Conservation (phyloP, 768 basidiomycete genomes). For the Boletus sp. region DNA sequence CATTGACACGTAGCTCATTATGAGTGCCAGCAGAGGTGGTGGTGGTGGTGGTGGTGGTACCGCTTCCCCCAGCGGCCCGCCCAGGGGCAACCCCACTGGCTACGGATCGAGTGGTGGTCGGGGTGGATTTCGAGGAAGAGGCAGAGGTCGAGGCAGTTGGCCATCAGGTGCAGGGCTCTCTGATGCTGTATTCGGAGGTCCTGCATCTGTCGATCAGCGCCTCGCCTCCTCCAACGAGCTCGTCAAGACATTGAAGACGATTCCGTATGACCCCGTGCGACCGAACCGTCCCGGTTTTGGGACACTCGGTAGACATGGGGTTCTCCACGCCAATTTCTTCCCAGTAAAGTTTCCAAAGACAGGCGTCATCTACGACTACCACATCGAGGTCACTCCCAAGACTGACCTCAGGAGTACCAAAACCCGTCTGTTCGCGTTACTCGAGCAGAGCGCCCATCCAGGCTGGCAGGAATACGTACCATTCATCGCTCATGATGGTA, state of each 20-base stretch:
- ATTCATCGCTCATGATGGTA: slow-evolving; percentile 40
- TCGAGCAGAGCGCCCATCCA: slow-evolving; percentile 35
- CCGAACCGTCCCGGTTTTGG: slow-evolving; percentile 50
- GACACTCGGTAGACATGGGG: slow-evolving; percentile 36
- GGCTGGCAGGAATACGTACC: slow-evolving; percentile 38
- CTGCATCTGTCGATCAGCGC: slow-evolving; percentile 33
- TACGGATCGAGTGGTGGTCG: background rate
- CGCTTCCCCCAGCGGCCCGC: background rate
- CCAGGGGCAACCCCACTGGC: slow-evolving; percentile 1
- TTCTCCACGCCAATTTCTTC: slow-evolving; percentile 51
- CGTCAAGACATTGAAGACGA: slow-evolving; percentile 27
- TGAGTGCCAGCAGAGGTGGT: slow-evolving; percentile 14
- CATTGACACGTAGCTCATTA: background rate
- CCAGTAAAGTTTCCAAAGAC: slow-evolving; percentile 38
- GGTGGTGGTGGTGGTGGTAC: background rate
- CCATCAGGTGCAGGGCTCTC: slow-evolving; percentile 25
- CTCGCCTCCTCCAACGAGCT: slow-evolving; percentile 28
- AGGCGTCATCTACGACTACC: slow-evolving; percentile 44
- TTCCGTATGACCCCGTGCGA: slow-evolving; percentile 32
- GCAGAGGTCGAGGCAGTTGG: slow-evolving; percentile 26
- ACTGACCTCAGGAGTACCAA: slow-evolving; percentile 37
- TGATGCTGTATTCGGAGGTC: slow-evolving; percentile 27
- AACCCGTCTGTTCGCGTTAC: slow-evolving; percentile 40
- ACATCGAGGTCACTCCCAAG: slow-evolving; percentile 36
- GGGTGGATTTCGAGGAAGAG: slow-evolving; percentile 12